Percentiles rank a stretch among this genome's conserved stretches.
Evolutionary conservation across 2,329 filamentous ascomycete species (phyloP).

Genomic region (Rutstroemia sp.): DNA sequence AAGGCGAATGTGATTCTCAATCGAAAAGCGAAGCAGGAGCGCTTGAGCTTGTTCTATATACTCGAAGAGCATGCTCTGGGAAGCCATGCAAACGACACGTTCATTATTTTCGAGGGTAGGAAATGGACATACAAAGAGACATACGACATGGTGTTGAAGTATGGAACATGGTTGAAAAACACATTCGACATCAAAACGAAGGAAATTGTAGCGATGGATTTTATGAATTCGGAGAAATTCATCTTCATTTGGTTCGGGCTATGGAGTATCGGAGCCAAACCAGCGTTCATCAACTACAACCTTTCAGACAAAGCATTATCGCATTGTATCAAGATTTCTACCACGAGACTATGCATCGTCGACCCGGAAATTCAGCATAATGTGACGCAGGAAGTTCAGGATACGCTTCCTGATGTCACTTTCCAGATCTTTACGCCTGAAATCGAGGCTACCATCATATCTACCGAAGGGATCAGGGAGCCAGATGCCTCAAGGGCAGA

Average conservation of each 20-base stretch:
- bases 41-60: constrained; percentile 65
- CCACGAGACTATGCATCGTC: constrained; percentile 59
- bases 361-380: constrained; percentile 53
- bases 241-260: constrained; percentile 67
- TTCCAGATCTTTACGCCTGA: constrained; percentile 56
- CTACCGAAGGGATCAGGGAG: constrained; percentile 45
- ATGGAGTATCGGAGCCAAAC: constrained; percentile 76
- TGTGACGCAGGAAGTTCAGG: constrained; percentile 49
- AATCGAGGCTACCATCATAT: constrained; percentile 45
- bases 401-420: constrained; percentile 42
- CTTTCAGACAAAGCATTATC: constrained; percentile 60
- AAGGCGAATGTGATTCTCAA: constrained; percentile 37
- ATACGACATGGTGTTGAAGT: constrained; percentile 63
- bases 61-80: constrained; percentile 60
- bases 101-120: constrained; percentile 62
- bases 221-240: constrained; percentile 74
- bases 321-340: constrained; percentile 67
- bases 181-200: constrained; percentile 55
- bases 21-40: constrained; percentile 47
- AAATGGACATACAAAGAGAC: constrained; percentile 68
- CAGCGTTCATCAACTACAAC: constrained; percentile 87
- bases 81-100: constrained; percentile 44
- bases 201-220: constrained; percentile 75
- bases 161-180: constrained; percentile 67
- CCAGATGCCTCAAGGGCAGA: constrained; percentile 46